Conservation (phyloP, 108 stramenopile genomes). For the Chaetoceros tenuissimus region DNA sequence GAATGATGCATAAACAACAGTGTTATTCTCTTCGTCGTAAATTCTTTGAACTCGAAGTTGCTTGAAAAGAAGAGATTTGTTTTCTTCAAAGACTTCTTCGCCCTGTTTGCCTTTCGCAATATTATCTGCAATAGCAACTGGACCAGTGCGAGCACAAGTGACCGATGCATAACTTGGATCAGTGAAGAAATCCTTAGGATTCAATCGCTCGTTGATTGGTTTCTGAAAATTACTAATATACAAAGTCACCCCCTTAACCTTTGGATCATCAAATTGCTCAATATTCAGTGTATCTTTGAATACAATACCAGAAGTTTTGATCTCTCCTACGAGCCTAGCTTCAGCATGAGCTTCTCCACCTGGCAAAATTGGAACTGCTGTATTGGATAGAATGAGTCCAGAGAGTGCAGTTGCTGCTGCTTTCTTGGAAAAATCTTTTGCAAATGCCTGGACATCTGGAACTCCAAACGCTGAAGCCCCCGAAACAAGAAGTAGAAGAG, state of each 20-base stretch:
- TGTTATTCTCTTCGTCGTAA: conserved; percentile 74
- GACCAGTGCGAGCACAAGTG: conserved; percentile 65
- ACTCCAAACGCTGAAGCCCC: too few relatives aligned
- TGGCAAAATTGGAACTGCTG: not conserved
- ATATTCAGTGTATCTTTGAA: conserved; percentile 82
- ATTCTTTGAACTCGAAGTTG: conserved; percentile 76
- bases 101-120: conserved; percentile 56
- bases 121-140: conserved; percentile 59
- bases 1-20: conserved; percentile 80
- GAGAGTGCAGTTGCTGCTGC: not conserved
- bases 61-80: conserved; percentile 76
- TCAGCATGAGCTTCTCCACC: conserved; percentile 14
- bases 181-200: conserved; percentile 71
- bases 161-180: conserved; percentile 81
- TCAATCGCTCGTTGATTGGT: conserved; percentile 76
- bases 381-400: not conserved
- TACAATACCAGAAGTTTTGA: conserved; percentile 73
- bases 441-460: not conserved
- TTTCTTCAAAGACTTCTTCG: conserved; percentile 85
- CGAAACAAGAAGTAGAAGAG: too few relatives aligned
- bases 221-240: conserved; percentile 88
- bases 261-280: conserved; percentile 83
- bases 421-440: not conserved
- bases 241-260: conserved; percentile 65
- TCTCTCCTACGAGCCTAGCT: conserved; percentile 47